A percentile compares a stretch with the other conserved stretches of the same genome.
These are phyloP conservation scores for Epichloe gansuensis DNA, from an alignment of 2,329 filamentous ascomycete species.

Conservation along the genomic window DNA sequence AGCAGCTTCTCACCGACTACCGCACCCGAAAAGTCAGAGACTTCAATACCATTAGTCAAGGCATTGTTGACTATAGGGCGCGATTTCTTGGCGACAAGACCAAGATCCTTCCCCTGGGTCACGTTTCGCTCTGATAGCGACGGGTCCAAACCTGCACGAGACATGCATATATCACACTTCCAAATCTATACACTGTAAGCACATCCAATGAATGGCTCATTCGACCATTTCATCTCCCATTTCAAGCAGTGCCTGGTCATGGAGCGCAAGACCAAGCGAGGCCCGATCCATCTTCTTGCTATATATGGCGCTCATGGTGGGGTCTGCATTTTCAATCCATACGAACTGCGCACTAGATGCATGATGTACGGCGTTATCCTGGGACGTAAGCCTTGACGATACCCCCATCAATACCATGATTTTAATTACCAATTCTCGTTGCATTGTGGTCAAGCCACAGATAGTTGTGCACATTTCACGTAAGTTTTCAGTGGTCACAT, in stretches of 20 bases:
- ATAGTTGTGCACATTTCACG: not conserved
- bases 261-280: not conserved
- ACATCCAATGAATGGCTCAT: not conserved
- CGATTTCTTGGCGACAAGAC: slow-evolving; percentile 51
- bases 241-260: not conserved
- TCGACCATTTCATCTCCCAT: not conserved
- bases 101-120: slow-evolving; percentile 47
- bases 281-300: not conserved
- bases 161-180: not conserved
- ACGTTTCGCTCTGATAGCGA: slow-evolving; percentile 20
- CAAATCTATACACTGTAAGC: slow-evolving; percentile 2
- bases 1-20: slow-evolving; percentile 45
- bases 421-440: not conserved
- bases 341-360: not conserved
- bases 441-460: not conserved
- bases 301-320: not conserved
- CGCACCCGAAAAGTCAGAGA: slow-evolving; percentile 48
- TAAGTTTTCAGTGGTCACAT: not conserved
- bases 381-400: slow-evolving; percentile 6
- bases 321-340: not conserved
- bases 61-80: slow-evolving; percentile 54
- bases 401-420: not conserved
- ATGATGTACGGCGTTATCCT: slow-evolving; percentile 1
- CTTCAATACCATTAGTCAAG: slow-evolving; percentile 52
- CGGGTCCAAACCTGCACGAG: not conserved